Percentiles rank a stretch among this genome's conserved stretches.
These are phyloP conservation scores for Gastrolobium bilobum DNA, from an alignment of 306 rosid species.

Conservation along the genomic window DNA sequence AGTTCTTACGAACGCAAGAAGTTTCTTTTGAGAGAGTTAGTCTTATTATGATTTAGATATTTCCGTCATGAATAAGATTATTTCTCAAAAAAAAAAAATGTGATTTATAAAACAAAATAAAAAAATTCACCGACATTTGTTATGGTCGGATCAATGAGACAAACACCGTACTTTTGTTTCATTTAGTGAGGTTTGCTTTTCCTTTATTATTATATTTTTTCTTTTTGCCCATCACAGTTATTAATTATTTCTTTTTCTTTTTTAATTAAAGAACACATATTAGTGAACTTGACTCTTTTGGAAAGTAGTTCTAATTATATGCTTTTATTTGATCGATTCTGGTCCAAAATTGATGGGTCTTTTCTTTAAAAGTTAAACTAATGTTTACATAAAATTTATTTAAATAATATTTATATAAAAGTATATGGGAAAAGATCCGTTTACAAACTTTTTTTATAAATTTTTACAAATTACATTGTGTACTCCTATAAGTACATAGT, in stretches of 20 bases:
- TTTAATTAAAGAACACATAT: not conserved
- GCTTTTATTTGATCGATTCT: not conserved
- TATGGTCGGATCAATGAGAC: conserved; percentile 33
- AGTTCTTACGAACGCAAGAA: too few species aligned
- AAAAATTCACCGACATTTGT: not conserved
- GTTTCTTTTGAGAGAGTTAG: too few species aligned
- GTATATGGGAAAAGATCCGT: not conserved
- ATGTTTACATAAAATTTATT: not conserved
- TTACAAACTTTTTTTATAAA: not conserved
- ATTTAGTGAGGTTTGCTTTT: conserved; percentile 34
- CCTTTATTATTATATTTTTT: not conserved
- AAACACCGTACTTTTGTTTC: conserved; percentile 9
- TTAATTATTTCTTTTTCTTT: not conserved
- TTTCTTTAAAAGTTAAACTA: conserved; percentile 6
- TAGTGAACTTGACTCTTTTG: not conserved
- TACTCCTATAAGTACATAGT: too few species aligned
- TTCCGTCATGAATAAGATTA: too few species aligned
- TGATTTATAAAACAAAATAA: too few species aligned
- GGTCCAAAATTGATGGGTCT: not conserved
- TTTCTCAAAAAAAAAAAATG: too few species aligned
- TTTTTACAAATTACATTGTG: not conserved
- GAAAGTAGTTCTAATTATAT: not conserved
- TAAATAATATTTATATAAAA: not conserved
- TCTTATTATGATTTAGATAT: too few species aligned
- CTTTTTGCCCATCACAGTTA: not conserved